Percentiles rank a stretch among this genome's conserved stretches.
Evolutionary conservation across 495 filamentous ascomycete species (phyloP).

Genomic region (Neurospora tetraspora): DNA sequence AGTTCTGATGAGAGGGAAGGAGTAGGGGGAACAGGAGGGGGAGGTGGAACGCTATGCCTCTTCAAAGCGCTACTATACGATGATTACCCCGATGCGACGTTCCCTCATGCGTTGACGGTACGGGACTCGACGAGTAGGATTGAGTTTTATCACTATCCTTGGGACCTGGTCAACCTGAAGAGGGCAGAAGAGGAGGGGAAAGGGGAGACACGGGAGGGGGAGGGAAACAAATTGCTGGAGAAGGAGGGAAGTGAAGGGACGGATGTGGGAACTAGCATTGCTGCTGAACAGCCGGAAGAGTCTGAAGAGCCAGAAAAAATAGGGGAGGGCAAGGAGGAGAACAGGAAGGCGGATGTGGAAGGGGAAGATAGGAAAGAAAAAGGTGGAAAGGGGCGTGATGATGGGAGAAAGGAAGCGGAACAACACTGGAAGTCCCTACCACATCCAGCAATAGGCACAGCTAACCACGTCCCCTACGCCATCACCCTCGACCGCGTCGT

Average conservation of each 20-base stretch:
- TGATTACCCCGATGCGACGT: not conserved
- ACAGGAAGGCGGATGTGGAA: not conserved
- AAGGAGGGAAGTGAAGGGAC: not conserved
- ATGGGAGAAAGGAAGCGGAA: not conserved
- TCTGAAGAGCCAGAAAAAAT: not conserved
- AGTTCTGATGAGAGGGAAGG: not conserved
- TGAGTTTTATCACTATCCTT: slow-evolving; percentile 4
- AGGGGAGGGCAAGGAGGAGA: not conserved
- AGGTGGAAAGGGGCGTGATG: not conserved
- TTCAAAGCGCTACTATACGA: slow-evolving; percentile 5
- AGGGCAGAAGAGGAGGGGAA: not conserved
- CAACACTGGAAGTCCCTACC: not conserved
- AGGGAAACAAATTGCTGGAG: not conserved
- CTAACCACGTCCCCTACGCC: slow-evolving; percentile 1
- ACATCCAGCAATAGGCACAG: not conserved
- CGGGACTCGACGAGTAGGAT: slow-evolving; percentile 4
- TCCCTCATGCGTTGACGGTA: slow-evolving; percentile 4
- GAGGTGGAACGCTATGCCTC: slow-evolving; percentile 1
- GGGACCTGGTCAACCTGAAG: not conserved
- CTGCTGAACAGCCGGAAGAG: not conserved
- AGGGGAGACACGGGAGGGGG: not conserved
- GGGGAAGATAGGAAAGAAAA: not conserved
- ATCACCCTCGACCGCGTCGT: slow-evolving; percentile 6
- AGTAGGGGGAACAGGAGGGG: rapidly evolving
- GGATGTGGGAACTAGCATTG: not conserved